Evolutionary conservation across 805 yeast genomes (phyloP), one percentile per base, ranked within the genome.

Genomic region (Metschnikowia cerradonensis): DNA sequence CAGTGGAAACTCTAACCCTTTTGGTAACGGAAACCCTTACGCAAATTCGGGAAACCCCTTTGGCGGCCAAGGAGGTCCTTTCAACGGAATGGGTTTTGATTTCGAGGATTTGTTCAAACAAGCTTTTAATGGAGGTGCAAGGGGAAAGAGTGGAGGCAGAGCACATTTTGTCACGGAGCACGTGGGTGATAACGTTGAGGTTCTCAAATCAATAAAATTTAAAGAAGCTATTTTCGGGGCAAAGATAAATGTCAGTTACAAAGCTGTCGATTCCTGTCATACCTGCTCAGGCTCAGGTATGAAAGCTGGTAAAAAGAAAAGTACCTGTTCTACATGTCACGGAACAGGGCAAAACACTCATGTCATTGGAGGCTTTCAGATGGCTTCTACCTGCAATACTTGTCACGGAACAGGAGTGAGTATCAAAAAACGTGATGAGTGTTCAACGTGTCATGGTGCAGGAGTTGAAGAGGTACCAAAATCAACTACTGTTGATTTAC

Each of bases 311-410:
- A 81, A 81, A 53, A 79, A 80, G 67, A 86, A 88, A 63, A 71
- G 82, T 10, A 88, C 96, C 0, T 94, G 99, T 75, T 72, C 81
- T 0, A 71, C 88, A 2, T 94, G 99, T 75, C 89, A 90, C 50
- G 99, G 99, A 51, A 81, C 96, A 0, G 99, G 99, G 4, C 86
- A 91, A 34, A 82, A 86, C 15, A 86, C 90, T 19, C 97, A 92
- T 61, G 76, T 83, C 43, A 78, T 88, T 64, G 97, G 96, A 3
- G 98, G 98, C 0, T 94, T 92, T 79, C 97, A 91, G 62, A 90
- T 94, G 96, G 85, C 96, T 2, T 83, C 96, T 0, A 90, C 97
- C 11, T 94, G 99, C 78, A 77, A 77, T 45, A 72, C 83, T 3
- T 94, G 99, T 76, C 83, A 79, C 41, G 99, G 99, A 38, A 73